Percentiles rank a stretch among this genome's conserved stretches.
Evolutionary conservation across 1,284 basidiomycete species (phyloP).

Genomic region (Sporisorium graminicola): DNA sequence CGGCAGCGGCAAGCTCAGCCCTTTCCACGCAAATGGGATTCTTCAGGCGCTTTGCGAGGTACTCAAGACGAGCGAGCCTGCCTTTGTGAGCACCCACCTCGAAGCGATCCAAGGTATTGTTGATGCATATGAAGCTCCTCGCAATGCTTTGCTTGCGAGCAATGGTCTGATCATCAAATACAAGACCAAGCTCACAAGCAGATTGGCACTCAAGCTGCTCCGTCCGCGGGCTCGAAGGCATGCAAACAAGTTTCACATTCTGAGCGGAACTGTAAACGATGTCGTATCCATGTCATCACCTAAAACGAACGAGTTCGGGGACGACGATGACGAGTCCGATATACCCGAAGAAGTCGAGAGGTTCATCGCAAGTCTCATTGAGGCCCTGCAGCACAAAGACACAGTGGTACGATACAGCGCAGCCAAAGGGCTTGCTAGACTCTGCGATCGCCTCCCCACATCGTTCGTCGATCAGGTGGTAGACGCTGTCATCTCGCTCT

Average conservation of each 20-base stretch:
- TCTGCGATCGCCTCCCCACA: slow-evolving; percentile 82
- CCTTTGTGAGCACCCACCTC: slow-evolving; percentile 40
- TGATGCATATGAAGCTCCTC: slow-evolving; percentile 67
- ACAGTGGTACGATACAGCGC: slow-evolving; percentile 94
- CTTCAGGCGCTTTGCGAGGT: slow-evolving; percentile 82
- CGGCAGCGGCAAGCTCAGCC: slow-evolving; percentile 12
- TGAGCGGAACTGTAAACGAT: background rate
- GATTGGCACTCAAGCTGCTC: slow-evolving; percentile 63
- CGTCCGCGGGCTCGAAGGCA: slow-evolving; percentile 28
- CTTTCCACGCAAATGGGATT: slow-evolving; percentile 74
- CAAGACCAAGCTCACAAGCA: slow-evolving; percentile 61
- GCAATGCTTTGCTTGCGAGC: slow-evolving; percentile 52
- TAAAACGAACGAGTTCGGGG: slow-evolving; percentile 10
- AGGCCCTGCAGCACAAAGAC: slow-evolving; percentile 89
- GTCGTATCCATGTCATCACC: background rate
- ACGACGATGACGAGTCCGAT: slow-evolving; percentile 74
- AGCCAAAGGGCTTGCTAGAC: slow-evolving; percentile 90
- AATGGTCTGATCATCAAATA: slow-evolving; percentile 60
- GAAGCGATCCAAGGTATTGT: slow-evolving; percentile 36
- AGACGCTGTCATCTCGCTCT: slow-evolving; percentile 81
- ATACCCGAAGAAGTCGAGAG: slow-evolving; percentile 84
- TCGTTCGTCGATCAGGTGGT: slow-evolving; percentile 84
- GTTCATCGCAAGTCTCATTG: slow-evolving; percentile 81
- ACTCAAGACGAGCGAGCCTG: slow-evolving; percentile 74
- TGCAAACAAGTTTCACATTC: slow-evolving; percentile 33